Percentiles rank a stretch among this genome's conserved stretches.
Conservation (phyloP, 371 early-diverging fungal species). For the Choanephora cucurbitarum region DNA sequence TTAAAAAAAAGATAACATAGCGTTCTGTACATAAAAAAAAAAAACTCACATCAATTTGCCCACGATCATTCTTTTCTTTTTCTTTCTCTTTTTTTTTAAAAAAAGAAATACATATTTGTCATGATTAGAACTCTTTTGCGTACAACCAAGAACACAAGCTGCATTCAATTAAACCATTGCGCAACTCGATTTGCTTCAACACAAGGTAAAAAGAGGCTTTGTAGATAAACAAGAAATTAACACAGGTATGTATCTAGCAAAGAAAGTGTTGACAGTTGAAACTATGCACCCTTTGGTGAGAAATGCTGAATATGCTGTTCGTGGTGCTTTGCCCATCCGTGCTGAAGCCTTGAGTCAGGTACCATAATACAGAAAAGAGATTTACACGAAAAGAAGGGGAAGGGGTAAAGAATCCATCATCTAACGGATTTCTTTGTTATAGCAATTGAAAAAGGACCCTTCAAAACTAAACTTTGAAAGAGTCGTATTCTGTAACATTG, state of each 20-base stretch:
- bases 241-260: too few species aligned
- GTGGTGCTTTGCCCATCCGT: slow-evolving; percentile 94
- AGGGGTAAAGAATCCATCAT: too few species aligned
- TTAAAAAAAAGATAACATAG: too few species aligned
- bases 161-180: slow-evolving; percentile 12
- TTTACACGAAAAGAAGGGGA: not conserved
- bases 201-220: slow-evolving; percentile 3
- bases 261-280: slow-evolving; percentile 46
- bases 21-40: too few species aligned
- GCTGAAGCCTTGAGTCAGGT: slow-evolving; percentile 87
- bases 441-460: slow-evolving; percentile 30
- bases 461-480: slow-evolving; percentile 71
- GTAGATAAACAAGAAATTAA: not conserved
- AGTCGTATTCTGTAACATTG: slow-evolving; percentile 94
- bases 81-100: too few species aligned
- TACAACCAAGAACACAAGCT: slow-evolving; percentile 6
- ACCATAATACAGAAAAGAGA: too few species aligned
- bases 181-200: slow-evolving; percentile 10
- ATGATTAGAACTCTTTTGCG: slow-evolving; percentile 22
- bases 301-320: slow-evolving; percentile 93
- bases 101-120: too few species aligned
- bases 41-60: too few species aligned
- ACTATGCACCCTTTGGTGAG: slow-evolving; percentile 76
- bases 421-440: not conserved
- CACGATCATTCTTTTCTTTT: too few species aligned